Evolutionary conservation across 2,329 filamentous ascomycete genomes (phyloP).

Genomic region (Cladorrhinum sp.): DNA sequence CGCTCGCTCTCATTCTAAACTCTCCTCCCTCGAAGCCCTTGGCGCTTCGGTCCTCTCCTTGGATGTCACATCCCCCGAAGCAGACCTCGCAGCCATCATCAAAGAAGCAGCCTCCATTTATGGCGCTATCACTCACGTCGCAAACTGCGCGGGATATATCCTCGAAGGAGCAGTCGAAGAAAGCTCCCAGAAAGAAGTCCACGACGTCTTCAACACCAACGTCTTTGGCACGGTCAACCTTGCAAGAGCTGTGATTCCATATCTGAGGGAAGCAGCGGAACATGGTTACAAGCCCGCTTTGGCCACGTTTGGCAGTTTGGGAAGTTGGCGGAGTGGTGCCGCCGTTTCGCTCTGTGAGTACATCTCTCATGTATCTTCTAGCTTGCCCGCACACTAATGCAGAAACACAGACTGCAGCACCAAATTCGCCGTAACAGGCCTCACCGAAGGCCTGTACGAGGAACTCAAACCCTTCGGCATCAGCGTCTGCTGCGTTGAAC

Average conservation of each 20-base stretch:
- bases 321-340: slow-evolving; percentile 36
- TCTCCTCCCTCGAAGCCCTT: slow-evolving; percentile 23
- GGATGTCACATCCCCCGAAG: slow-evolving; percentile 28
- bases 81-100: slow-evolving; percentile 16
- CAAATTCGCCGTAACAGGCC: slow-evolving; percentile 45
- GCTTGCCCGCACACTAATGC: too few relatives aligned
- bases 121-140: slow-evolving; percentile 27
- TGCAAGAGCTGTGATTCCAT: slow-evolving; percentile 45
- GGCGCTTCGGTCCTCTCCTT: slow-evolving; percentile 29
- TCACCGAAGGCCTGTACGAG: slow-evolving; percentile 41
- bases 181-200: slow-evolving; percentile 35
- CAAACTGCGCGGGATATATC: slow-evolving; percentile 30
- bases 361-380: not conserved
- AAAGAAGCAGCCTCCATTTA: slow-evolving; percentile 19
- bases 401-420: slow-evolving; percentile 35
- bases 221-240: slow-evolving; percentile 52
- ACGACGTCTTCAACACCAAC: slow-evolving; percentile 48
- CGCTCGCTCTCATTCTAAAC: slow-evolving; percentile 32
- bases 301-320: slow-evolving; percentile 47
- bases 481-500: slow-evolving; percentile 37
- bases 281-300: slow-evolving; percentile 28
- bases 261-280: slow-evolving; percentile 38
- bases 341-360: slow-evolving; percentile 32
- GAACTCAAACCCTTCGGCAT: slow-evolving; percentile 48
- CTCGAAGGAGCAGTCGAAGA: slow-evolving; percentile 31